Conservation (phyloP, 2,329 filamentous ascomycete species). For the Aspergillus arachidicola region DNA sequence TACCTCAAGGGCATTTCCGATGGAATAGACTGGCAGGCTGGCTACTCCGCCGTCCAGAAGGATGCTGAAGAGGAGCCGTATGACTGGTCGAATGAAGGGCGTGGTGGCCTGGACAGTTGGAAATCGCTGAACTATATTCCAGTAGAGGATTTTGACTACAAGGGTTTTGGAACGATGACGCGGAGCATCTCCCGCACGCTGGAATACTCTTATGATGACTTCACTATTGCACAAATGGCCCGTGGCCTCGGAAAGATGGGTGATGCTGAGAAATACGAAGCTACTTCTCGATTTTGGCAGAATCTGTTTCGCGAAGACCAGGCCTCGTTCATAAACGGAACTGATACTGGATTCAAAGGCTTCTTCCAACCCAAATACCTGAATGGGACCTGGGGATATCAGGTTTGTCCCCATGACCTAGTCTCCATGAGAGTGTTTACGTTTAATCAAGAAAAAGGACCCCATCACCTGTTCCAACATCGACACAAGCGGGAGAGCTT, state of each 20-base stretch:
- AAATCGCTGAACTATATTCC: constrained; percentile 71
- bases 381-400: constrained; percentile 70
- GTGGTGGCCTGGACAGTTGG: constrained; percentile 72
- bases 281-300: constrained; percentile 65
- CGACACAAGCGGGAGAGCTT: constrained; percentile 47
- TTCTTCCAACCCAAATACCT: constrained; percentile 72
- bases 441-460: constrained; percentile 49
- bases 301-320: constrained; percentile 68
- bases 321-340: constrained; percentile 58
- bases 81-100: constrained; percentile 70
- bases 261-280: constrained; percentile 62
- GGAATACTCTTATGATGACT: constrained; percentile 78
- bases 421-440: not conserved
- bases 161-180: constrained; percentile 69
- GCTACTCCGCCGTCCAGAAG: constrained; percentile 68
- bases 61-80: constrained; percentile 71
- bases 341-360: constrained; percentile 67
- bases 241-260: constrained; percentile 55
- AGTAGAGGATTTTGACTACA: constrained; percentile 66
- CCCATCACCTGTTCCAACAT: constrained; percentile 57
- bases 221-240: constrained; percentile 65
- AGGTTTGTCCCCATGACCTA: constrained; percentile 40
- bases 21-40: constrained; percentile 67
- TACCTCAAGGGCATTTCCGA: constrained; percentile 66
- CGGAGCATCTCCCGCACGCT: constrained; percentile 71